Evolutionary conservation across 352 stramenopile genomes (phyloP).

Genomic region (Peronospora farinosa): DNA sequence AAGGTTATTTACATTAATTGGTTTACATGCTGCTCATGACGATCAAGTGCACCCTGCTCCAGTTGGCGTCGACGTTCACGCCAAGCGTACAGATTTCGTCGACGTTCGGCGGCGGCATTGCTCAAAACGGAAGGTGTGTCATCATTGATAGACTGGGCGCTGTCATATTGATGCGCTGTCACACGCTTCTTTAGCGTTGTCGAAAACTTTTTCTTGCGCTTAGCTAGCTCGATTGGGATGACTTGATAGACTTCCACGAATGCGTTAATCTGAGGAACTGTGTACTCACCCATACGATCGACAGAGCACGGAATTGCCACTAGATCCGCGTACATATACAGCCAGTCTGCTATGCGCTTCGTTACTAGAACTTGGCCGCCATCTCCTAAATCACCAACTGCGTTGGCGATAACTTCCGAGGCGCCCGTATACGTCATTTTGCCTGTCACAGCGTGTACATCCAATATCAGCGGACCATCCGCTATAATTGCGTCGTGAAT

Average conservation of each 20-base stretch:
- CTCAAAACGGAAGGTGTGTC: slow-evolving; percentile 19
- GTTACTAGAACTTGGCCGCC: slow-evolving; percentile 55
- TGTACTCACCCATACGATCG: slow-evolving; percentile 37
- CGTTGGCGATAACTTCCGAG: slow-evolving; percentile 44
- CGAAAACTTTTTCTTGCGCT: slow-evolving; percentile 37
- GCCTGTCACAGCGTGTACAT: slow-evolving; percentile 44
- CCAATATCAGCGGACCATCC: slow-evolving; percentile 32
- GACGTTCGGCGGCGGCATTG: slow-evolving; percentile 16
- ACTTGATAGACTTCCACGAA: slow-evolving; percentile 42
- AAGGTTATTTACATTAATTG: too few relatives aligned
- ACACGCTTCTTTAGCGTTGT: slow-evolving; percentile 29
- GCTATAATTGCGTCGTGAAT: slow-evolving; percentile 42
- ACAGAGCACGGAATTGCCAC: slow-evolving; percentile 30
- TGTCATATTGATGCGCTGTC: slow-evolving; percentile 2
- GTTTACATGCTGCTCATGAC: slow-evolving; percentile 12
- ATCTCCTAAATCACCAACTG: slow-evolving; percentile 46
- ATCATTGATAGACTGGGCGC: slow-evolving; percentile 3
- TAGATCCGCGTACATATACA: slow-evolving; percentile 37
- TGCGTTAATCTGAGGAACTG: slow-evolving; percentile 32
- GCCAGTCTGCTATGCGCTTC: slow-evolving; percentile 39
- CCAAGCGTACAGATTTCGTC: slow-evolving; percentile 27
- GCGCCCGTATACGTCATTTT: slow-evolving; percentile 57
- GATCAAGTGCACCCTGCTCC: slow-evolving; percentile 5
- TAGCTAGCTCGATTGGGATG: slow-evolving; percentile 22
- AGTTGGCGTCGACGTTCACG: slow-evolving; percentile 14